phyloP scores from a whole-genome alignment of 805 yeast genomes.

The Pichia thaimueangensis region DNA sequence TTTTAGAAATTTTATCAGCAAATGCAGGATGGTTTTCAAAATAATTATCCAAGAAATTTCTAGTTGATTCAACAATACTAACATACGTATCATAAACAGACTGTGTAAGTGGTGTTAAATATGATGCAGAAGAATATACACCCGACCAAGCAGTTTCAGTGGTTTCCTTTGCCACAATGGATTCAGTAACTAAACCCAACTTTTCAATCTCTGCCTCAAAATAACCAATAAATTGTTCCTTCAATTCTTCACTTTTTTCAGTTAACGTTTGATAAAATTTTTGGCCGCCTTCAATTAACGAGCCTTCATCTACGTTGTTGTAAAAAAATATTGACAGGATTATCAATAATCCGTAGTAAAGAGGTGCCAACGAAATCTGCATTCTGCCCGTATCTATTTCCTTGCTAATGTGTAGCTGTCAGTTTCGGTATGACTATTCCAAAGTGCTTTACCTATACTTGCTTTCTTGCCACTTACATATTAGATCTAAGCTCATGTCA shows the following conservation, averaged over 20 bases:
- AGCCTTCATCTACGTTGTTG: constrained; percentile 1
- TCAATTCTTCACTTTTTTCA: background rate
- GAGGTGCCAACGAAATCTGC: background rate
- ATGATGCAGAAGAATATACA: too few species aligned
- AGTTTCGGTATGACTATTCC: too few species aligned
- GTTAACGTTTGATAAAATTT: constrained; percentile 1
- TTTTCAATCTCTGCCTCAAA: too few species aligned
- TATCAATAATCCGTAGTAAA: constrained; percentile 7
- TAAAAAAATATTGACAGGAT: constrained; percentile 7
- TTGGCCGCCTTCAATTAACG: constrained; percentile 3
- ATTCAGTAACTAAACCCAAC: too few species aligned
- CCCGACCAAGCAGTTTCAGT: too few species aligned
- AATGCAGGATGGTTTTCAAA: constrained; percentile 1
- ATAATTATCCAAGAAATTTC: background rate
- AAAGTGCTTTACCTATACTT: too few species aligned
- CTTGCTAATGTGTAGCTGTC: background rate
- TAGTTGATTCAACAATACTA: too few species aligned
- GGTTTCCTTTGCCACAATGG: too few species aligned
- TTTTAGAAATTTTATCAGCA: background rate
- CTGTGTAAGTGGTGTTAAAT: too few species aligned
- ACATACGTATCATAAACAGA: too few species aligned
- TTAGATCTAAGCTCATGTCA: too few species aligned
- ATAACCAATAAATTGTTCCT: background rate
- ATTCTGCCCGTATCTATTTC: background rate
- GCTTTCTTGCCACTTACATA: too few species aligned